Evolutionary conservation across 305 asterid genomes (phyloP), one percentile per base, ranked within the genome.

Genomic region (Rubia peregrina): DNA sequence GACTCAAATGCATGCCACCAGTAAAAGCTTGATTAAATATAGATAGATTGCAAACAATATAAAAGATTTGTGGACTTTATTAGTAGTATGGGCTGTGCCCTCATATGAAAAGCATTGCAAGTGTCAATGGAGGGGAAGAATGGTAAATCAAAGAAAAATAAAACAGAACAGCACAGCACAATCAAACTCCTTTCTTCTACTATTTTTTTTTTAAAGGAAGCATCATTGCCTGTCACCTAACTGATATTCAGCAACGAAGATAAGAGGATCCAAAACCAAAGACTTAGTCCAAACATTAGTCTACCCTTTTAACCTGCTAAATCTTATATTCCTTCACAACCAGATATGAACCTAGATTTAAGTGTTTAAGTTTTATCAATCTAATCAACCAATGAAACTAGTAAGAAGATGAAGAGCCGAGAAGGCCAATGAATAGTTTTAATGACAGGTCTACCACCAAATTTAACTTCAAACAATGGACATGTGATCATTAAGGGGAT

Each of bases 111-210:
- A 63, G 17, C 48, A 63, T 33, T 6, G 2, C 12, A 41, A 3
- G n/a, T n/a, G 67, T 63, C 42, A 17, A 63, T 33, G 17, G 24
- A 62, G 67, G 46, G 14, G 12, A 64, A 64, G 49, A 63, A 40
- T 38, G 49, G 24, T 2, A 63, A 40, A 17, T 63, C 26, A 38
- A 40, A 17, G 9, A 7, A 13, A 63, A 38, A 0, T 30, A 63
- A 40, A 17, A 6, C 8, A 38, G 9, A 46, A 46, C 17, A 46
- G 14, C 3, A 38, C 42, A 38, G 49, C 16, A 36, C 40, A n/a
- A 36, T 19, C 46, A 14, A 33, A 62, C 67, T 36, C 67, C 19
- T 62, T 36, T 22, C 46, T 62, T 26, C 60, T 33, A 26, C 30
- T 26, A 0, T 26, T 26, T 26, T 26, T 26, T 26, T 26, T 26